These are phyloP conservation scores for Sclerotinia sclerotiorum DNA, from an alignment of 2,329 filamentous ascomycete genomes.

Conservation along the genomic window DNA sequence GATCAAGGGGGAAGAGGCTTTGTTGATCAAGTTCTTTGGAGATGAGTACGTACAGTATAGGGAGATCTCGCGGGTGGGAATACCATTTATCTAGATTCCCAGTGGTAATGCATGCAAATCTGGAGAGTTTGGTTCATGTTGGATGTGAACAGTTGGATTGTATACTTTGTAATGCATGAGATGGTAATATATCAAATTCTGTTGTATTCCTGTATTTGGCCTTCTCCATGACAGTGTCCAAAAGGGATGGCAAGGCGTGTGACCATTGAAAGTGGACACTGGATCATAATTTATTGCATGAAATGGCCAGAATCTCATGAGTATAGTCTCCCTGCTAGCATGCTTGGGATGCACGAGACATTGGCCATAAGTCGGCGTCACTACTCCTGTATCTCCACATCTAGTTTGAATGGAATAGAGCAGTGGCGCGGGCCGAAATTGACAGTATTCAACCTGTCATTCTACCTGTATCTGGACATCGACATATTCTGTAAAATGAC, in stretches of 20 bases:
- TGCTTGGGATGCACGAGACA: not conserved
- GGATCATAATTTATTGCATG: not conserved
- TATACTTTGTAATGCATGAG: not conserved
- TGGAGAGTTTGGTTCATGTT: not conserved
- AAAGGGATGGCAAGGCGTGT: not conserved
- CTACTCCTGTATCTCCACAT: not conserved
- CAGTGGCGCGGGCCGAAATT: not conserved
- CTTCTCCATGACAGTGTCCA: not conserved
- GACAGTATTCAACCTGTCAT: not conserved
- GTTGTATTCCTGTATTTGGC: not conserved
- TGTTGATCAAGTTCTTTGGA: slow-evolving; percentile 79
- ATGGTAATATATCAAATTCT: not conserved
- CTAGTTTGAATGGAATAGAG: not conserved
- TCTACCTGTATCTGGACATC: not conserved
- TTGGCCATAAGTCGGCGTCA: not conserved
- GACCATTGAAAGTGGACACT: not conserved
- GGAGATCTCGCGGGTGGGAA: slow-evolving; percentile 69
- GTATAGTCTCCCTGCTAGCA: not conserved
- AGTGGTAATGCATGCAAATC: slow-evolving; percentile 11
- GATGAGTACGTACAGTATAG: slow-evolving; percentile 76
- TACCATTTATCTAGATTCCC: slow-evolving; percentile 65
- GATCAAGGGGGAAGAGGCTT: slow-evolving; percentile 76
- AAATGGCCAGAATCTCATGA: too few species aligned
- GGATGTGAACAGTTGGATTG: not conserved
- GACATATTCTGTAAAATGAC: not conserved